Evolutionary conservation across 208 protist genomes (phyloP), one percentile per base, ranked within the genome.

Genomic region (Herpetomonas tarakana): DNA sequence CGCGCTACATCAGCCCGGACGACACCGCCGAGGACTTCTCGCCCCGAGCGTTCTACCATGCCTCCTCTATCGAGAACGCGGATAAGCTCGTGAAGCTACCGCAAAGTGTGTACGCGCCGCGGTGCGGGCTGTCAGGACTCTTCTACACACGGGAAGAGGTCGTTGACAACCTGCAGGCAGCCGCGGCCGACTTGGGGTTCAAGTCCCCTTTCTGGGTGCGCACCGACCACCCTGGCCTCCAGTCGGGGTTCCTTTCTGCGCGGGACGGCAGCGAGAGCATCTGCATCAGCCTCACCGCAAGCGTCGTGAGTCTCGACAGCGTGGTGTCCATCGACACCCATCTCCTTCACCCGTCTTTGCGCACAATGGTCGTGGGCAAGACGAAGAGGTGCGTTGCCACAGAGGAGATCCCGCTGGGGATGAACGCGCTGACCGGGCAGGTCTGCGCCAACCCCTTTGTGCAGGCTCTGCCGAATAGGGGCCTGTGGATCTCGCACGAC

Each of bases 131-230:
- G 45, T 87, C 74, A 19, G 90, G 90, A 0, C 60, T 92, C 2
- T 96, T 96, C 39, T 96, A 88, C 68, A 74, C 77, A 0, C 63
- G 86, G 7, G 90, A 96, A 61, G 86, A 96, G 47, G 81, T 96
- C 26, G 76, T 96, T 7, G 90, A 96, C 64, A 96, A 96, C 51
- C 73, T 96, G 64, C 74, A 83, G 56, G 85, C 86, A 12, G 90
- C 90, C 1, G 81, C 86, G 0, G 47, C 53, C 12, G 85, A 93
- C 39, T 49, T 93, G 0, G 63, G 71, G 7, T 96, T 92, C 61
- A 74, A 68, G 1, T 93, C 87, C 3, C 90, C 86, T 14, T 96
- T 96, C 61, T 96, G 90, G 87, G 68, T 96, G 57, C 69, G 59
- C 21, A 62, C 54, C 2, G 58, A 84, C 29, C 82, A 96, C 63